These are phyloP conservation scores for Cryptosporidium parvum DNA, from an alignment of 169 alveolate genomes.

Conservation along the genomic window DNA sequence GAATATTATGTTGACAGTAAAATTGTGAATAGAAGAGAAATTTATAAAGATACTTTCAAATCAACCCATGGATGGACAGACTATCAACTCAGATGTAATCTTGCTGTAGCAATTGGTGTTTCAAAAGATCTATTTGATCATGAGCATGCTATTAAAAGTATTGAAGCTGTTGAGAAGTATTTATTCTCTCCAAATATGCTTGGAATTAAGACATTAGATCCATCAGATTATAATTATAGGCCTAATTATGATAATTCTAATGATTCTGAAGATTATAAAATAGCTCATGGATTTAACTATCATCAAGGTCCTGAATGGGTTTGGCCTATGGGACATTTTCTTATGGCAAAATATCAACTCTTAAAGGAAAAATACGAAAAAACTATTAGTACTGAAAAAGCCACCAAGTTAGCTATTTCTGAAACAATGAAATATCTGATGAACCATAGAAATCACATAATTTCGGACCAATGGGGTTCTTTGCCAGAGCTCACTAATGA, in stretches of 20 bases:
- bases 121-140: conserved; percentile 90
- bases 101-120: conserved; percentile 90
- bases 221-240: conserved; percentile 84
- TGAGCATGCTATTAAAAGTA: conserved; percentile 83
- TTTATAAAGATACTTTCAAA: conserved; percentile 85
- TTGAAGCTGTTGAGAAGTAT: conserved; percentile 79
- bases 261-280: conserved; percentile 82
- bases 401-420: conserved; percentile 63
- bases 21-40: conserved; percentile 82
- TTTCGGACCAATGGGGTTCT: conserved; percentile 86
- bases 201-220: conserved; percentile 92
- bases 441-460: conserved; percentile 83
- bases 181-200: conserved; percentile 78
- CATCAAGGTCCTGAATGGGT: conserved; percentile 98
- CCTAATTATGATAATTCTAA: conserved; percentile 88
- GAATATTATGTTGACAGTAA: conserved; percentile 69
- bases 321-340: conserved; percentile 92
- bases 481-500: conserved; percentile 93
- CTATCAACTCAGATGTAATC: conserved; percentile 90
- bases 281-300: conserved; percentile 90
- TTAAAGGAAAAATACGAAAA: conserved; percentile 73
- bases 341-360: conserved; percentile 82
- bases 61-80: conserved; percentile 85
- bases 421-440: conserved; percentile 79
- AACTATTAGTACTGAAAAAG: conserved; percentile 52